Conservation (phyloP, 1,284 basidiomycete species). For the Pseudozyma hubeiensis region DNA sequence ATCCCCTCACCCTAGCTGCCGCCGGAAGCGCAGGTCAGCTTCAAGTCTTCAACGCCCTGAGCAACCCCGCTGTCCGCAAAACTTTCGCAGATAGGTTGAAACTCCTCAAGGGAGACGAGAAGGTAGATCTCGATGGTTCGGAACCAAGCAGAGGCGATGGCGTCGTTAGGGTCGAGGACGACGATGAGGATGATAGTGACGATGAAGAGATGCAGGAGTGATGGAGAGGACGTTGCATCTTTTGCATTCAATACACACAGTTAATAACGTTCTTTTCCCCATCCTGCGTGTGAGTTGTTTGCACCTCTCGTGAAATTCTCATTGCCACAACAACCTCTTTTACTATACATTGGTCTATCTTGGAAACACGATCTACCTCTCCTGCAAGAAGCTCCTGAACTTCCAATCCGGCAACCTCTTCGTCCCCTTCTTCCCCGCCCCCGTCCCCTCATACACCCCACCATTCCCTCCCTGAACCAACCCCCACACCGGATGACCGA, state of each 20-base stretch:
- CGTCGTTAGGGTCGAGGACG: conserved; percentile 43
- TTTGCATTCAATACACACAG: too few species aligned
- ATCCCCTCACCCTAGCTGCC: conserved; percentile 91
- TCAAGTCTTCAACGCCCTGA: conserved; percentile 85
- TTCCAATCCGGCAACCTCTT: conserved; percentile 38
- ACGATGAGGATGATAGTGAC: conserved; percentile 46
- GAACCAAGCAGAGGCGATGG: conserved; percentile 50
- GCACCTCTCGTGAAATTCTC: background rate
- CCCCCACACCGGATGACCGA: conserved; percentile 38
- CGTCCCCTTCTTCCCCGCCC: conserved; percentile 27
- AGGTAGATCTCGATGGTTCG: conserved; percentile 34
- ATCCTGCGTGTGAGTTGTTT: background rate
- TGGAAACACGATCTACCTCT: conserved; percentile 18
- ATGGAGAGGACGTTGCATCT: background rate
- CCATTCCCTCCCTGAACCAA: conserved; percentile 10
- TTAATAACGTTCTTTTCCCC: too few species aligned
- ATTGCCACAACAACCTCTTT: too few species aligned
- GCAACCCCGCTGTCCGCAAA: conserved; percentile 68
- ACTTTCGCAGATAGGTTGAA: conserved; percentile 68
- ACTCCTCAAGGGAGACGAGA: conserved; percentile 10
- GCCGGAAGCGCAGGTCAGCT: conserved; percentile 92
- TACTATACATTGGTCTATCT: too few species aligned
- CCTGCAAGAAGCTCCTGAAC: conserved; percentile 40
- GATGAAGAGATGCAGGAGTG: conserved; percentile 49
- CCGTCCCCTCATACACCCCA: conserved; percentile 15